Percentiles rank a stretch among this genome's conserved stretches.
These are phyloP conservation scores for Tetrapyrgos nigripes DNA, from an alignment of 1,284 basidiomycete species.

Conservation along the genomic window DNA sequence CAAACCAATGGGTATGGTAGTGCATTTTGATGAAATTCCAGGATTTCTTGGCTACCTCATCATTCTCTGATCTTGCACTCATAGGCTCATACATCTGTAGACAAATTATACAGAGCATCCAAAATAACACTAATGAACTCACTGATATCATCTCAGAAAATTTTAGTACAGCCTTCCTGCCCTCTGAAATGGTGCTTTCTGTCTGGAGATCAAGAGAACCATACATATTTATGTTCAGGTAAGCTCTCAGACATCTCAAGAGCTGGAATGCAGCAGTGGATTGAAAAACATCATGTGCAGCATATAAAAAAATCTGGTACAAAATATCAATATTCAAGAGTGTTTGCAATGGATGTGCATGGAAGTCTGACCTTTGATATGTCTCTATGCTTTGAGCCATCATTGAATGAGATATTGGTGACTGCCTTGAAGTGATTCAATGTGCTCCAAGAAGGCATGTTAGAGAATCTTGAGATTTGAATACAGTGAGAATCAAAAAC, in stretches of 20 bases:
- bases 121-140: not conserved
- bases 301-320: constrained; percentile 9
- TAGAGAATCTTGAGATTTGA: constrained; percentile 23
- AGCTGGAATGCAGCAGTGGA: constrained; percentile 4
- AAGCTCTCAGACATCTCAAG: not conserved
- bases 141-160: not conserved
- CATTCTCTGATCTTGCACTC: not conserved
- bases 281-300: not conserved
- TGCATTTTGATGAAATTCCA: constrained; percentile 32
- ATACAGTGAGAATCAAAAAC: not conserved
- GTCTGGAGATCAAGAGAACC: not conserved
- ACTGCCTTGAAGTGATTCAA: constrained; percentile 39
- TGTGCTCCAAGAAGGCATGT: constrained; percentile 38
- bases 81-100: not conserved
- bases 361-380: constrained; percentile 5
- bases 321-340: not conserved
- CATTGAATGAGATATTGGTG: constrained; percentile 35
- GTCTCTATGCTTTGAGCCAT: constrained; percentile 26
- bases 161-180: not conserved
- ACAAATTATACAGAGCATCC: not conserved
- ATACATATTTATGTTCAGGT: constrained; percentile 6
- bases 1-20: constrained; percentile 21
- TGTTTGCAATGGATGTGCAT: not conserved
- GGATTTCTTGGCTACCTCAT: constrained; percentile 15
- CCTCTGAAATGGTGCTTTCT: not conserved